These are phyloP conservation scores for Cinnamomum chago DNA, from an alignment of 164 flowering plant genomes.

Conservation along the genomic window DNA sequence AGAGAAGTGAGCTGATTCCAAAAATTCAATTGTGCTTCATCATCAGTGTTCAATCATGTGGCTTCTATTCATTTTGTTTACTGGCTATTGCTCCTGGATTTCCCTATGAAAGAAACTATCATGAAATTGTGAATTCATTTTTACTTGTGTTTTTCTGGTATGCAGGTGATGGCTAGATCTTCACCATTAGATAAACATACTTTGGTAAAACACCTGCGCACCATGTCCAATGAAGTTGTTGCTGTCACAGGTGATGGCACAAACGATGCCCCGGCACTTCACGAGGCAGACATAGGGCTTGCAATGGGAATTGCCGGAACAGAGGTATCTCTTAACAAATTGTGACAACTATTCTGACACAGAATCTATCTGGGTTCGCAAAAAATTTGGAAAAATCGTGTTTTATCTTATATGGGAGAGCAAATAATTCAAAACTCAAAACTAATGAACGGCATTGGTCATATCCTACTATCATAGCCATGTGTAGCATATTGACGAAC, in stretches of 20 bases:
- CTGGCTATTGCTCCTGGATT: background rate
- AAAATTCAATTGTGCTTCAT: conserved; percentile 60
- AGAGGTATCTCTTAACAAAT: conserved; percentile 43
- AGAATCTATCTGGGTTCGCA: background rate
- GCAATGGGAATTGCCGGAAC: conserved; percentile 99
- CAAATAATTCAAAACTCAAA: background rate
- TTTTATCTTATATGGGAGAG: background rate
- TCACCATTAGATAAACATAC: conserved; percentile 89
- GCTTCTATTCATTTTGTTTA: background rate
- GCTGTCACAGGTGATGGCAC: conserved; percentile 98
- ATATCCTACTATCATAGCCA: background rate
- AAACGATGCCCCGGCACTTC: conserved; percentile 97
- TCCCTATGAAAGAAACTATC: background rate
- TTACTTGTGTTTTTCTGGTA: background rate
- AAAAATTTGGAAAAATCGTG: background rate
- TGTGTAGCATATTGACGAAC: background rate
- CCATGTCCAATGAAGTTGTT: conserved; percentile 70
- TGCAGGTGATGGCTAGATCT: conserved; percentile 93
- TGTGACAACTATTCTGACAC: background rate
- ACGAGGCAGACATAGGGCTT: conserved; percentile 94
- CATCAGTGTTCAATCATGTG: background rate
- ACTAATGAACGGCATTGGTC: background rate
- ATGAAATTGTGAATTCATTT: background rate
- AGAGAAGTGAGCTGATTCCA: conserved; percentile 74
- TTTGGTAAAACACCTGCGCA: conserved; percentile 64